phyloP scores from a whole-genome alignment of 768 basidiomycete species.

The Hirschioporus abietinus region DNA sequence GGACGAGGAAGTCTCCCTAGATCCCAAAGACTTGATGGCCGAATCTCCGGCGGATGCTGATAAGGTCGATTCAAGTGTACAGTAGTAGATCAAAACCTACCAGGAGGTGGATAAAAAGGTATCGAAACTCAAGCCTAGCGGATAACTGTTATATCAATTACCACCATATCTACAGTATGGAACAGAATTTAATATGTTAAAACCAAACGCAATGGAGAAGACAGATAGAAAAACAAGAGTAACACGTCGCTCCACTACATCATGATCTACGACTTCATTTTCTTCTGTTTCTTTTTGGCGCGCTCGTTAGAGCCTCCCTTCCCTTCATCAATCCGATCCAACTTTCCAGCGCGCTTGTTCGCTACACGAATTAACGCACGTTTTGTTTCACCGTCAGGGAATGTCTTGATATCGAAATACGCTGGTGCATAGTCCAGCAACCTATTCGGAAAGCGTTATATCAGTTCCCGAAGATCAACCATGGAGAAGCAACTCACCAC shows the following conservation, averaged over 20 bases:
- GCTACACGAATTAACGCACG: constrained; percentile 49
- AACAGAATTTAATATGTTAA: background rate
- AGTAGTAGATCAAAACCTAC: too few species aligned
- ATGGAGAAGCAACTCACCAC: constrained; percentile 49
- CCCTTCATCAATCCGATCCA: constrained; percentile 8
- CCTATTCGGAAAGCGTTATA: constrained; percentile 30
- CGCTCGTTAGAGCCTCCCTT: constrained; percentile 10
- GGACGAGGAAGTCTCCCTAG: background rate
- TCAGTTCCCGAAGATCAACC: background rate
- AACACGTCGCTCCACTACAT: background rate
- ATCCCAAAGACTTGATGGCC: too few species aligned
- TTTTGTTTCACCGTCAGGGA: constrained; percentile 71
- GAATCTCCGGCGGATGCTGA: too few species aligned
- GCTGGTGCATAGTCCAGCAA: constrained; percentile 53
- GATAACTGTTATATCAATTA: background rate
- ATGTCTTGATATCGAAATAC: constrained; percentile 66
- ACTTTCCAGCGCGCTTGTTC: constrained; percentile 49
- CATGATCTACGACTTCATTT: constrained; percentile 3
- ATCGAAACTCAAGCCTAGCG: background rate
- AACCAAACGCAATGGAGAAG: background rate
- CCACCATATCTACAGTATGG: background rate
- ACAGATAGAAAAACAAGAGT: background rate
- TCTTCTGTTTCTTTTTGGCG: constrained; percentile 16
- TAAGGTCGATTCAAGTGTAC: too few species aligned
- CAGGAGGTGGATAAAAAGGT: too few species aligned